Conservation (phyloP, 192 early-diverging fungal genomes). For the Coemansia nantahalensis region DNA sequence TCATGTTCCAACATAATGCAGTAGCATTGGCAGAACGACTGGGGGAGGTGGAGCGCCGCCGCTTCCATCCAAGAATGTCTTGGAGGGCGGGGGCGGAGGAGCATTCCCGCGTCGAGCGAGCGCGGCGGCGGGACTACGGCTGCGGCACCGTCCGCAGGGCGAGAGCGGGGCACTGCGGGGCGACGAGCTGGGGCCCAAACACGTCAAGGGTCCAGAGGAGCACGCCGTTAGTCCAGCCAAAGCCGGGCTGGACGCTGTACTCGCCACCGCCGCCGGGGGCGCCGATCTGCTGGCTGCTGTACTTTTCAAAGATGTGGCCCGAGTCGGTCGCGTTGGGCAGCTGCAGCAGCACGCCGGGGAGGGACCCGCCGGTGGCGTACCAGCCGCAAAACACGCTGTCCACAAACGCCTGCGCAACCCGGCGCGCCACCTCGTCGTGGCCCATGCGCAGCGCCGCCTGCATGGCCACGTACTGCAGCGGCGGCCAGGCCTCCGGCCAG, state of each 20-base stretch:
- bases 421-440: slow-evolving; percentile 13
- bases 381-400: slow-evolving; percentile 64
- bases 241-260: slow-evolving; percentile 67
- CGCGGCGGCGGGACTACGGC: not conserved
- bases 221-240: slow-evolving; percentile 80
- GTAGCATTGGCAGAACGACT: no score
- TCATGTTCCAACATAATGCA: no score
- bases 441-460: slow-evolving; percentile 43
- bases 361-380: slow-evolving; percentile 64
- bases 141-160: not conserved
- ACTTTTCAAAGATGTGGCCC: slow-evolving; percentile 80
- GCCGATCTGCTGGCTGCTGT: slow-evolving; percentile 53
- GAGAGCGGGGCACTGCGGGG: slow-evolving; percentile 25
- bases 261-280: slow-evolving; percentile 62
- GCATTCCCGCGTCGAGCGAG: no score
- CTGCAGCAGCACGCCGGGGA: slow-evolving; percentile 52
- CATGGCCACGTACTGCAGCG: slow-evolving; percentile 58
- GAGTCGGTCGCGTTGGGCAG: slow-evolving; percentile 42
- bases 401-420: slow-evolving; percentile 56
- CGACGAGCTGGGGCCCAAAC: slow-evolving; percentile 32
- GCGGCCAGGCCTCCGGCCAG: slow-evolving; percentile 70
- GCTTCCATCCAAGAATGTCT: no score
- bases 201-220: slow-evolving; percentile 59
- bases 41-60: no score
- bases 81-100: no score